Conservation (phyloP, 1,284 basidiomycete species). For the Ceratobasidium sp. region DNA sequence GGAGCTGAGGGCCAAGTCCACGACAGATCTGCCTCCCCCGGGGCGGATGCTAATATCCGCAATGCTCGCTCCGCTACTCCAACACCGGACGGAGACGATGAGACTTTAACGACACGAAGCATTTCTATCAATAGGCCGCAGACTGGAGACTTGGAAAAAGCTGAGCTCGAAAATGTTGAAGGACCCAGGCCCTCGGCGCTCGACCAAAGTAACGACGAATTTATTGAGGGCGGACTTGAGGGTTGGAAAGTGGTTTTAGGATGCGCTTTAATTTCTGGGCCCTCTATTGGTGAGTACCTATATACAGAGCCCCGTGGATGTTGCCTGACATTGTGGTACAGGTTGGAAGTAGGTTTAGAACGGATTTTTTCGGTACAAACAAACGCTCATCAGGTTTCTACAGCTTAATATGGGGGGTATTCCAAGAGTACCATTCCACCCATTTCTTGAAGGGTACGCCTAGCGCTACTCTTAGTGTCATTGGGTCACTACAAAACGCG, state of each 20-base stretch:
- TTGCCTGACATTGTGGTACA: neutral
- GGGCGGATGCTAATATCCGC: too few relatives aligned
- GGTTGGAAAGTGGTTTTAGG: constrained; percentile 37
- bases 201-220: constrained; percentile 8
- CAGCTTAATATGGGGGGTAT: constrained; percentile 49
- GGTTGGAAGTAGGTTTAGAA: constrained; percentile 21
- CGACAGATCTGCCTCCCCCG: too few relatives aligned
- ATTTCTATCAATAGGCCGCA: too few relatives aligned
- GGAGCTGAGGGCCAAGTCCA: too few relatives aligned
- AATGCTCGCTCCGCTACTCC: too few relatives aligned
- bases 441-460: constrained; percentile 47
- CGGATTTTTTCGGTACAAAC: neutral
- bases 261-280: constrained; percentile 25
- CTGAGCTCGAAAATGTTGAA: too few relatives aligned
- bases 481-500: constrained; percentile 47
- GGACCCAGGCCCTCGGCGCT: too few relatives aligned
- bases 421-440: constrained; percentile 47
- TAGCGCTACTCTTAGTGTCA: constrained; percentile 45
- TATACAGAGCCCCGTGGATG: neutral
- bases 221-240: constrained; percentile 35
- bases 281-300: constrained; percentile 20
- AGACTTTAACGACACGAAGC: too few relatives aligned
- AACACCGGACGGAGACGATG: too few relatives aligned
- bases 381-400: neutral
- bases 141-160: too few relatives aligned